These are phyloP conservation scores for Casuarina glauca DNA, from an alignment of 306 rosid species.

Conservation along the genomic window DNA sequence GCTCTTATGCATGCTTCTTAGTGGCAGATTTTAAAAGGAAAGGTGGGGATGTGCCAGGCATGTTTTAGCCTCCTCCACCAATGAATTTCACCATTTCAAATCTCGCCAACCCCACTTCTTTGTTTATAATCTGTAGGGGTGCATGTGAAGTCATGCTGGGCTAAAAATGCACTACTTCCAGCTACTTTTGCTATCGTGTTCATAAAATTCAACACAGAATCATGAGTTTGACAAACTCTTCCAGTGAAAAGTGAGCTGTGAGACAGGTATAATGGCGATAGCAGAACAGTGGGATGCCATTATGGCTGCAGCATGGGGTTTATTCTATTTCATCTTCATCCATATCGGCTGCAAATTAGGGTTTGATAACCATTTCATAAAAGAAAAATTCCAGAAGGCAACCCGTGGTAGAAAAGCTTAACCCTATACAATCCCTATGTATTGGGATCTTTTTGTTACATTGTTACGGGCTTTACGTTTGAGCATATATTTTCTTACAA, in stretches of 20 bases:
- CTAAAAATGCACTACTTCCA: slow-evolving; percentile 12
- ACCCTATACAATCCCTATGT: too few species aligned
- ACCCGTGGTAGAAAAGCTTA: too few species aligned
- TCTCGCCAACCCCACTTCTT: slow-evolving; percentile 1
- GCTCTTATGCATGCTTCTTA: slow-evolving; percentile 17
- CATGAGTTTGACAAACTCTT: slow-evolving; percentile 8
- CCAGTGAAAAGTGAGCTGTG: slow-evolving; percentile 26
- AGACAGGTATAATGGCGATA: not conserved
- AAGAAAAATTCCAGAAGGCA: too few species aligned
- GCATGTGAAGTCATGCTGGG: slow-evolving; percentile 14
- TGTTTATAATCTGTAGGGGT: not conserved
- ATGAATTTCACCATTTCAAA: slow-evolving; percentile 26
- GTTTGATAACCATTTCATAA: not conserved
- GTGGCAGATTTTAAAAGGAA: slow-evolving; percentile 18
- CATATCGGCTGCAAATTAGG: slow-evolving; percentile 18
- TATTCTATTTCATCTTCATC: slow-evolving; percentile 19
- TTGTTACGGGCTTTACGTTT: too few species aligned
- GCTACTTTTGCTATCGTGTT: slow-evolving; percentile 9
- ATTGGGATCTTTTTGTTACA: too few species aligned
- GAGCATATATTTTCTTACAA: too few species aligned
- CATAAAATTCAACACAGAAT: not conserved
- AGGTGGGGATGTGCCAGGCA: slow-evolving; percentile 39
- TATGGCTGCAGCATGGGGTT: slow-evolving; percentile 27
- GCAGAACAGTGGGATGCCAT: slow-evolving; percentile 35
- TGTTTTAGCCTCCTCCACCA: slow-evolving; percentile 35